Percentiles rank a stretch among this genome's conserved stretches.
These are phyloP conservation scores for Echium plantagineum DNA, from an alignment of 257 asterid genomes.

Conservation along the genomic window DNA sequence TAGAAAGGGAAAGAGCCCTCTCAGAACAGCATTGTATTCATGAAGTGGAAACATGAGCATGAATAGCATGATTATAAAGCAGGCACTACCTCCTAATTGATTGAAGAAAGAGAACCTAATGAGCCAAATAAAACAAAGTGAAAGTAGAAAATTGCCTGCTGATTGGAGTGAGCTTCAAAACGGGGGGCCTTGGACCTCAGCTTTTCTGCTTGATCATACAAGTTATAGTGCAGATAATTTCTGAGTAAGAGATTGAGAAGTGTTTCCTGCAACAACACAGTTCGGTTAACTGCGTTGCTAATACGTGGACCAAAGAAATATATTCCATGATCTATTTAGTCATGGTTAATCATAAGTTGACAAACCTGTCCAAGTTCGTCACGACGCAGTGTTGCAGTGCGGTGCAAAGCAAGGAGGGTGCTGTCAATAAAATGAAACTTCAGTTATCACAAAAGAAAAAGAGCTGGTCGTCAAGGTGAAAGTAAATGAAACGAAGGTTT, in stretches of 20 bases:
- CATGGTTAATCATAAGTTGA: not conserved
- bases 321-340: not conserved
- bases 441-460: not conserved
- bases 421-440: conserved; percentile 28
- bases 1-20: too few species aligned
- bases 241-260: conserved; percentile 63
- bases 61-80: not conserved
- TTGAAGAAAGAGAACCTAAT: not conserved
- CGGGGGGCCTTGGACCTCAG: conserved; percentile 80
- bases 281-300: not conserved
- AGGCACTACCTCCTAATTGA: not conserved
- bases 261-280: conserved; percentile 43
- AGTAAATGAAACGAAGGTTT: not conserved
- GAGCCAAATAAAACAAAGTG: not conserved
- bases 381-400: conserved; percentile 80
- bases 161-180: conserved; percentile 70
- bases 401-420: conserved; percentile 75
- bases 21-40: too few species aligned
- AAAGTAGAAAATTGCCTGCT: conserved; percentile 38
- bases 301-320: not conserved
- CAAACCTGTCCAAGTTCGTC: conserved; percentile 97
- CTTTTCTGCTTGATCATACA: conserved; percentile 74
- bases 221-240: conserved; percentile 71
- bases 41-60: not conserved
- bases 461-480: not conserved